These are phyloP conservation scores for Salvia sclarea DNA, from an alignment of 305 asterid species.

Conservation along the genomic window DNA sequence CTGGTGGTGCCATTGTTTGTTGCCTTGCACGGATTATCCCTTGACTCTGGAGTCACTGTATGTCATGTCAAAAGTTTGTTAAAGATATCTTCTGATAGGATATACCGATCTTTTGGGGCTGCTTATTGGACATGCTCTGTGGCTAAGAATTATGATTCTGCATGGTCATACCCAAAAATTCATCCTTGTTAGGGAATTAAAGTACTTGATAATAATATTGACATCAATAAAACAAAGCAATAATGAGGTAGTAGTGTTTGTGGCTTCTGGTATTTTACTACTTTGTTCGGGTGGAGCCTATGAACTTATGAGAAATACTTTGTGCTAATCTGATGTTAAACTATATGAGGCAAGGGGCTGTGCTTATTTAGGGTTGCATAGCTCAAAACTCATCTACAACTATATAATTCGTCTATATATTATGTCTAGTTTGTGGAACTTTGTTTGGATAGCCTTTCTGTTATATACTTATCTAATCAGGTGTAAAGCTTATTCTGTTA, in stretches of 20 bases:
- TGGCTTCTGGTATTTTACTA: not conserved
- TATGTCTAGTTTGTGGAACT: not conserved
- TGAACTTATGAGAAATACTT: not conserved
- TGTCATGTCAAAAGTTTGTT: not conserved
- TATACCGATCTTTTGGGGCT: not conserved
- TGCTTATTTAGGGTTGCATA: not conserved
- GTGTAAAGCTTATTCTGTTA: not conserved
- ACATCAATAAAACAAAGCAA: constrained; percentile 10
- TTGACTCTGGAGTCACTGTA: not conserved
- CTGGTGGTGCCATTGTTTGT: constrained; percentile 4
- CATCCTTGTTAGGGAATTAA: not conserved
- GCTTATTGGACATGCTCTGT: constrained; percentile 1
- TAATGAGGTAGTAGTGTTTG: not conserved
- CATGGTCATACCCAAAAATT: constrained; percentile 7
- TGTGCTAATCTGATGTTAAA: not conserved
- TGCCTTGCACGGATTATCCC: constrained; percentile 5
- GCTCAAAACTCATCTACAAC: constrained; percentile 4
- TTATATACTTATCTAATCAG: constrained; percentile 1
- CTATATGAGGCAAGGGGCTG: not conserved
- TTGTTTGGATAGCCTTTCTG: not conserved
- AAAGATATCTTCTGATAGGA: not conserved
- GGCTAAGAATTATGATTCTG: constrained; percentile 3
- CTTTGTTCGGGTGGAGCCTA: not conserved
- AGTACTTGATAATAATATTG: not conserved
- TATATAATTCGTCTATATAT: not conserved